Evolutionary conservation across 108 stramenopile species (phyloP).

Genomic region (Stephanodiscus minutulus): DNA sequence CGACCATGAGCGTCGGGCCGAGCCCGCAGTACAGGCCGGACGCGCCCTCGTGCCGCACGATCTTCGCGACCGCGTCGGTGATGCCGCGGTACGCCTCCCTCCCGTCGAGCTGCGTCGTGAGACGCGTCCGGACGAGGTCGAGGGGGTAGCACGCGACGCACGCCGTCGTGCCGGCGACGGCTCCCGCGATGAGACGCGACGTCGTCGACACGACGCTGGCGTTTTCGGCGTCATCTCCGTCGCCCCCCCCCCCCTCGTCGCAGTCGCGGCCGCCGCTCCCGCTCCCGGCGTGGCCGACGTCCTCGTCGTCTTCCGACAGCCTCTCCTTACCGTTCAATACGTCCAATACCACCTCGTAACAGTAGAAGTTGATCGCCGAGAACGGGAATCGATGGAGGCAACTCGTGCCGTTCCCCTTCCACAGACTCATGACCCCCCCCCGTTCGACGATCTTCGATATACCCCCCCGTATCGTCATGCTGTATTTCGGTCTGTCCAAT

Average conservation of each 20-base stretch:
- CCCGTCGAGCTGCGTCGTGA: conserved; percentile 89
- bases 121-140: conserved; percentile 89
- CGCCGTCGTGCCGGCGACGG: conserved; percentile 79
- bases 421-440: conserved; percentile 83
- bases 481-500: conserved; percentile 79
- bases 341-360: conserved; percentile 87
- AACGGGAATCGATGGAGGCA: conserved; percentile 94
- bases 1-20: conserved; percentile 80
- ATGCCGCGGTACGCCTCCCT: conserved; percentile 85
- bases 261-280: conserved; percentile 23
- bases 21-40: conserved; percentile 87
- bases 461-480: conserved; percentile 69
- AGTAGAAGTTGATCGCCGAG: conserved; percentile 91
- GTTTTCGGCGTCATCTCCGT: no score
- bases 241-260: no score
- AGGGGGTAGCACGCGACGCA: conserved; percentile 92
- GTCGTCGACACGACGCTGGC: conserved; percentile 36
- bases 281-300: conserved; percentile 23
- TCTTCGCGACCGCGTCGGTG: conserved; percentile 82
- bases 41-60: conserved; percentile 75
- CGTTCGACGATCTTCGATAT: conserved; percentile 81
- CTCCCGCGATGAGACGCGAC: conserved; percentile 85
- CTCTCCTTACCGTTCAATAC: conserved; percentile 57
- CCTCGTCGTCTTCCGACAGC: conserved; percentile 52
- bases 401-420: conserved; percentile 94